These are phyloP conservation scores for Trichoderma endophyticum DNA, from an alignment of 2,329 filamentous ascomycete species.

Conservation along the genomic window DNA sequence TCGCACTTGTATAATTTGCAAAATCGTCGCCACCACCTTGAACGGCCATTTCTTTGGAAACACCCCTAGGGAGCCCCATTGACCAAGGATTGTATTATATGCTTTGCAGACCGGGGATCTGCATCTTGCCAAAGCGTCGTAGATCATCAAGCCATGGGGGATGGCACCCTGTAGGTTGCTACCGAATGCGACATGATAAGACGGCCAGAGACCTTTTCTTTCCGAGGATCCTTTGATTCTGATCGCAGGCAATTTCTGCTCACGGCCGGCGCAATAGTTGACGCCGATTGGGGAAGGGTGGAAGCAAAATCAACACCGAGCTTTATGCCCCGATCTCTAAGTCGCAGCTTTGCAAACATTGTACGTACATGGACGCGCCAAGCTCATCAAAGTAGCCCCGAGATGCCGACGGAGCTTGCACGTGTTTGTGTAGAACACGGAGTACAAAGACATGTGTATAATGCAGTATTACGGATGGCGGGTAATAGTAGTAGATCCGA, in stretches of 20 bases:
- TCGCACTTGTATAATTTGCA: neutral
- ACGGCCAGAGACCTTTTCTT: neutral
- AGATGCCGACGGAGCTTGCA: neutral
- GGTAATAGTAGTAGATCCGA: neutral
- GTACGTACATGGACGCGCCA: neutral
- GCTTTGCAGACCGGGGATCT: conserved; percentile 20
- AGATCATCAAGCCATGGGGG: conserved; percentile 15
- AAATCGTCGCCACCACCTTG: neutral
- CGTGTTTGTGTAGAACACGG: neutral
- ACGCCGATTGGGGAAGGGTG: neutral
- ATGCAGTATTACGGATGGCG: neutral
- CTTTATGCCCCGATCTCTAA: neutral
- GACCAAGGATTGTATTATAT: conserved; percentile 7
- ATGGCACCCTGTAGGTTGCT: conserved; percentile 8
- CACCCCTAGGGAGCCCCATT: neutral
- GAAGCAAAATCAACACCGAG: neutral
- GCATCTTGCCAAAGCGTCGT: conserved; percentile 17
- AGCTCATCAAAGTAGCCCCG: neutral
- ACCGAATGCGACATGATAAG: conserved; percentile 16
- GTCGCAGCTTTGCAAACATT: neutral
- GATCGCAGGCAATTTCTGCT: neutral
- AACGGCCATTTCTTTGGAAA: neutral
- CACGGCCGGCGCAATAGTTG: neutral
- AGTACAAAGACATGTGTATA: neutral
- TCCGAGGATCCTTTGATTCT: neutral